Conservation (phyloP, 2,329 filamentous ascomycete species). For the Microcyclospora pomicola region DNA sequence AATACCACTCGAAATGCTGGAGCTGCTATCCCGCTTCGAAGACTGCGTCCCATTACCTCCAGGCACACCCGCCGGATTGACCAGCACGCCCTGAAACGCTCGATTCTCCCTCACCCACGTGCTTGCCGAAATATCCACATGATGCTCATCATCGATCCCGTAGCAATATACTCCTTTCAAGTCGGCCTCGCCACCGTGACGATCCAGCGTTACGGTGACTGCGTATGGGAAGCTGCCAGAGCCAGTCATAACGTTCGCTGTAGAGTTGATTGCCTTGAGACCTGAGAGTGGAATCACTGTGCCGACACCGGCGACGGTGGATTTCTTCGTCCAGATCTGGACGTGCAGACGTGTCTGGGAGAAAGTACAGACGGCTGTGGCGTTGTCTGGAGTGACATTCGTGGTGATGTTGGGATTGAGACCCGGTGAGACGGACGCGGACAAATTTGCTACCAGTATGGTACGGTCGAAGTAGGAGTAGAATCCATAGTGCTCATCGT, state of each 20-base stretch:
- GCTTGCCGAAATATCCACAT: conserved; percentile 30
- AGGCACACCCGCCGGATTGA: conserved; percentile 37
- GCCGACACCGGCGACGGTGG: conserved; percentile 5
- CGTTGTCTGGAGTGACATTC: conserved; percentile 10
- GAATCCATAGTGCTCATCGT: conserved; percentile 82
- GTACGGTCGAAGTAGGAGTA: conserved; percentile 84
- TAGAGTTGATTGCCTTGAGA: conserved; percentile 16
- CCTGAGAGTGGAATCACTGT: conserved; percentile 2
- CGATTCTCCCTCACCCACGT: conserved; percentile 41
- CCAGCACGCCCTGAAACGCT: conserved; percentile 33
- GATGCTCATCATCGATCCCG: conserved; percentile 34
- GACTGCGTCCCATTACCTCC: conserved; percentile 15
- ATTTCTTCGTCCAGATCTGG: conserved; percentile 46
- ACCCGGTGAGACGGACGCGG: conserved; percentile 8
- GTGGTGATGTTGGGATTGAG: conserved; percentile 1
- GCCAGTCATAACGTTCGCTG: conserved; percentile 33
- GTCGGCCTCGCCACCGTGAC: conserved; percentile 41
- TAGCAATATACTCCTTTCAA: conserved; percentile 50
- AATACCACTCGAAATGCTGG: conserved; percentile 30
- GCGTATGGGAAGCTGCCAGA: conserved; percentile 49
- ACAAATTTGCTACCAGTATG: conserved; percentile 59
- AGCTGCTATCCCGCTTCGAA: conserved; percentile 1
- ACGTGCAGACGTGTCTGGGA: conserved; percentile 47
- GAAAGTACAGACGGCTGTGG: conserved; percentile 34
- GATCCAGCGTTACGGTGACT: conserved; percentile 45